Conservation (phyloP, 2,329 filamentous ascomycete genomes). For the Fusarium agapanthi region DNA sequence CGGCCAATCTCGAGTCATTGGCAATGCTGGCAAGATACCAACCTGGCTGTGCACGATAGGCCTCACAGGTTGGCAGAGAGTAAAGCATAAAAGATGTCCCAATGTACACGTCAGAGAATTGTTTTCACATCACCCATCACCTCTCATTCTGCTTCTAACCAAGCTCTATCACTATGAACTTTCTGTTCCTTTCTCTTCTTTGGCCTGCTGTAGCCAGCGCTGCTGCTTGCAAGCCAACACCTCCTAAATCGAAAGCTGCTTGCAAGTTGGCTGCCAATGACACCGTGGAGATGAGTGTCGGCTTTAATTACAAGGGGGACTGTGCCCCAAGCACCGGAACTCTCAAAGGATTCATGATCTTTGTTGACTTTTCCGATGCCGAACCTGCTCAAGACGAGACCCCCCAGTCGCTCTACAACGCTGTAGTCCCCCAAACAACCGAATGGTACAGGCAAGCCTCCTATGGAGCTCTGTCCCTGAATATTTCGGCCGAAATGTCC, state of each 20-base stretch:
- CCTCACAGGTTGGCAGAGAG: not conserved
- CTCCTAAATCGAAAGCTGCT: not conserved
- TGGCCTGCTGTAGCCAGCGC: not conserved
- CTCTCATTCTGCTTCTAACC: not conserved
- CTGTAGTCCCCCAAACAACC: slow-evolving; percentile 21
- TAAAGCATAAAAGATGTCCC: not conserved
- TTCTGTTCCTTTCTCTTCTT: not conserved
- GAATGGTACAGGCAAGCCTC: slow-evolving; percentile 41
- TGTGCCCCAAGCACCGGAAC: slow-evolving; percentile 47
- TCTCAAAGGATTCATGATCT: slow-evolving; percentile 47
- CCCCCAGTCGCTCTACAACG: slow-evolving; percentile 35
- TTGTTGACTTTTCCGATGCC: slow-evolving; percentile 48
- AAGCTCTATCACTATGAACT: not conserved
- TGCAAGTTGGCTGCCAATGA: not conserved
- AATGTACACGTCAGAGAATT: not conserved
- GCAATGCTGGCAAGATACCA: not conserved
- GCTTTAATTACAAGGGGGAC: slow-evolving; percentile 18
- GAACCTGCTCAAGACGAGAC: slow-evolving; percentile 33
- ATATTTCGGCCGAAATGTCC: slow-evolving; percentile 35
- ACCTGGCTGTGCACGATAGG: not conserved
- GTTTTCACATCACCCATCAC: not conserved
- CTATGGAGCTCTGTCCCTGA: slow-evolving; percentile 32
- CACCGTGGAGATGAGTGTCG: not conserved
- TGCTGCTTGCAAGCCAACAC: not conserved
- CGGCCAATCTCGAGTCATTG: not conserved